These are phyloP conservation scores for Hypomontagnella submonticulosa DNA, from an alignment of 495 filamentous ascomycete species.

Conservation along the genomic window DNA sequence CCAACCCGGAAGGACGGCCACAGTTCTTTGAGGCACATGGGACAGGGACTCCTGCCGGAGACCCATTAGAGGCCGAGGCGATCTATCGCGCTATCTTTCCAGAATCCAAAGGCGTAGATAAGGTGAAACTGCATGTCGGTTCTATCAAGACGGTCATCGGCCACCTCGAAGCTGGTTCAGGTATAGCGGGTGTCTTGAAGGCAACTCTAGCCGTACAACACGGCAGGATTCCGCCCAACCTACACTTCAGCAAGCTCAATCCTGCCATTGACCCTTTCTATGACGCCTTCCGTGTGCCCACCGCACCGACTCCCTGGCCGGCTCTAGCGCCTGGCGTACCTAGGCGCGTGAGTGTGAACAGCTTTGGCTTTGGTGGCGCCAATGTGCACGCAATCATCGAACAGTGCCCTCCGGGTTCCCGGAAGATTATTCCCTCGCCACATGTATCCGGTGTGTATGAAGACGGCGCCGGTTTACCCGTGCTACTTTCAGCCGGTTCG, in stretches of 20 bases:
- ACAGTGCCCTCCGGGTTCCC: slow-evolving; percentile 3
- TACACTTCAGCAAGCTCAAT: slow-evolving; percentile 60
- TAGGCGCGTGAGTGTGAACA: slow-evolving; percentile 28
- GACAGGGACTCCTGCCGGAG: slow-evolving; percentile 59
- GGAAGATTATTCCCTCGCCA: not conserved
- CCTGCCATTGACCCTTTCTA: slow-evolving; percentile 44
- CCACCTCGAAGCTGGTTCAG: slow-evolving; percentile 62
- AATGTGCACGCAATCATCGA: slow-evolving; percentile 64
- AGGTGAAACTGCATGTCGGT: slow-evolving; percentile 48
- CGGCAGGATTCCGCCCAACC: slow-evolving; percentile 52
- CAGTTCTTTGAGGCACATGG: slow-evolving; percentile 64
- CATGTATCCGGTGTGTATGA: not conserved
- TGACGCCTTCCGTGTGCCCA: slow-evolving; percentile 48
- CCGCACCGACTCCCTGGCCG: slow-evolving; percentile 44
- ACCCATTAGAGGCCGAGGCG: slow-evolving; percentile 45
- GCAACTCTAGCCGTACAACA: slow-evolving; percentile 56
- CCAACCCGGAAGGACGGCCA: slow-evolving; percentile 50
- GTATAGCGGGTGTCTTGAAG: slow-evolving; percentile 64
- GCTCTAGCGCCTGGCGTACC: slow-evolving; percentile 8
- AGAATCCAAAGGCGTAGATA: not conserved
- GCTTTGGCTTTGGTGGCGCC: slow-evolving; percentile 59
- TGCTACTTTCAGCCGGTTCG: slow-evolving; percentile 13
- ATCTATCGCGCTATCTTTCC: not conserved
- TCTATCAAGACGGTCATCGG: slow-evolving; percentile 65
- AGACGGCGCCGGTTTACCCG: not conserved